phyloP scores from a whole-genome alignment of 1,139 yeast species.

The Nakaseomyces glabratus region DNA sequence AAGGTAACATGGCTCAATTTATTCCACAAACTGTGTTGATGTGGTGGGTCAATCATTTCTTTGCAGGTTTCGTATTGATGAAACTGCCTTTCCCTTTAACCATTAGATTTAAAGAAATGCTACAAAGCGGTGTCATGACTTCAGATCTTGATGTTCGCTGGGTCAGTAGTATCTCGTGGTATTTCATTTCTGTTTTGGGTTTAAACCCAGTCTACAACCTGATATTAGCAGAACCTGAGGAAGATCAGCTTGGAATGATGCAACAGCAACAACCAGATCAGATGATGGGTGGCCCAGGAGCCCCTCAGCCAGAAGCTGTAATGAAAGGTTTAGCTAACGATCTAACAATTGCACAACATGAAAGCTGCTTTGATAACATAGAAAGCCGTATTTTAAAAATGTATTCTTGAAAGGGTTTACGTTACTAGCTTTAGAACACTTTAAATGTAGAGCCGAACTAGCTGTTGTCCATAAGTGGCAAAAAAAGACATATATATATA shows the following conservation, averaged over 20 bases:
- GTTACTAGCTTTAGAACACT: no score
- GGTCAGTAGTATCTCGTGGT: constrained; percentile 98
- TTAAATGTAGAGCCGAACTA: no score
- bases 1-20: constrained; percentile 71
- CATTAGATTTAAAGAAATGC: constrained; percentile 79
- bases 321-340: constrained; percentile 70
- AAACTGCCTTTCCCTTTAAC: constrained; percentile 78
- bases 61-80: constrained; percentile 85
- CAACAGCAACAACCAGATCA: constrained; percentile 32
- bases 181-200: constrained; percentile 81
- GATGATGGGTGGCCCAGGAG: constrained; percentile 43
- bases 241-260: constrained; percentile 32
- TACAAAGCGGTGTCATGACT: constrained; percentile 81
- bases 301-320: constrained; percentile 49
- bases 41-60: constrained; percentile 95
- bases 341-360: constrained; percentile 55
- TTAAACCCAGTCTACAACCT: constrained; percentile 72
- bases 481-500: not conserved
- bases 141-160: constrained; percentile 81
- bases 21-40: constrained; percentile 88
- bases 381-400: constrained; percentile 50
- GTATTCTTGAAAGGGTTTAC: constrained; percentile 25
- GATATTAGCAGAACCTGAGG: constrained; percentile 48
- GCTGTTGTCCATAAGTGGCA: no score
- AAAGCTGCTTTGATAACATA: constrained; percentile 50